Conservation (phyloP, 371 early-diverging fungal species). For the Basidiobolus heterosporus region DNA sequence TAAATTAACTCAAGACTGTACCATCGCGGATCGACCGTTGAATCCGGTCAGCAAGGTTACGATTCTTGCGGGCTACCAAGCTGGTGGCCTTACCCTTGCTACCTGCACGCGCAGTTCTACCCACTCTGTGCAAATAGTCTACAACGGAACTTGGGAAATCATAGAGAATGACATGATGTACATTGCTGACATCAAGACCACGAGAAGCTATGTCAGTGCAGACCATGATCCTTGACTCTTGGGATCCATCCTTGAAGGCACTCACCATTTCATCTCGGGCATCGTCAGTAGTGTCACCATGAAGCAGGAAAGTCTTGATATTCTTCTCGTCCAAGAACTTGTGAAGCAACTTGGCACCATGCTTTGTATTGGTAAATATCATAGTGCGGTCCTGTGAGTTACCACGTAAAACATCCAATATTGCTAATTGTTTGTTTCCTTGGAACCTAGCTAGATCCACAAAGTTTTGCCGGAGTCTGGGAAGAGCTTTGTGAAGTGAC, state of each 20-base stretch:
- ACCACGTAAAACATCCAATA: slow-evolving; percentile 57
- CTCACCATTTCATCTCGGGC: background rate
- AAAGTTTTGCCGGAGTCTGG: slow-evolving; percentile 59
- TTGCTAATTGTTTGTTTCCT: slow-evolving; percentile 37
- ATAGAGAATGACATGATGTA: slow-evolving; percentile 83
- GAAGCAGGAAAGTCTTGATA: background rate
- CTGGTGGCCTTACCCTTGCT: slow-evolving; percentile 70
- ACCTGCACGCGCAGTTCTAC: slow-evolving; percentile 87
- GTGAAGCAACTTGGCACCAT: slow-evolving; percentile 38
- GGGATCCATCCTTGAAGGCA: no score
- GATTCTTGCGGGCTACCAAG: slow-evolving; percentile 59
- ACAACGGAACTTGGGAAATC: slow-evolving; percentile 86
- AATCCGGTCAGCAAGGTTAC: slow-evolving; percentile 62
- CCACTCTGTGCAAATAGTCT: slow-evolving; percentile 92
- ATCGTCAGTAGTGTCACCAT: background rate
- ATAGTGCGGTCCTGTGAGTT: slow-evolving; percentile 27
- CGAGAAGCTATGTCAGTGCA: slow-evolving; percentile 91
- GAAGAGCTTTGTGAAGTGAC: slow-evolving; percentile 60
- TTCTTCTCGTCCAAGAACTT: slow-evolving; percentile 12
- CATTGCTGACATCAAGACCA: slow-evolving; percentile 80
- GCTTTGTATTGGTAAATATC: slow-evolving; percentile 75
- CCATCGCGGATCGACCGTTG: slow-evolving; percentile 44
- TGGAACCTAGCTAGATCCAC: slow-evolving; percentile 39
- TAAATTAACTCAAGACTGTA: slow-evolving; percentile 24
- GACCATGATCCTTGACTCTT: slow-evolving; percentile 29